Base-by-base conservation (phyloP, 2,329 filamentous ascomycete genomes). In the Nannizzia gypsea region DNA sequence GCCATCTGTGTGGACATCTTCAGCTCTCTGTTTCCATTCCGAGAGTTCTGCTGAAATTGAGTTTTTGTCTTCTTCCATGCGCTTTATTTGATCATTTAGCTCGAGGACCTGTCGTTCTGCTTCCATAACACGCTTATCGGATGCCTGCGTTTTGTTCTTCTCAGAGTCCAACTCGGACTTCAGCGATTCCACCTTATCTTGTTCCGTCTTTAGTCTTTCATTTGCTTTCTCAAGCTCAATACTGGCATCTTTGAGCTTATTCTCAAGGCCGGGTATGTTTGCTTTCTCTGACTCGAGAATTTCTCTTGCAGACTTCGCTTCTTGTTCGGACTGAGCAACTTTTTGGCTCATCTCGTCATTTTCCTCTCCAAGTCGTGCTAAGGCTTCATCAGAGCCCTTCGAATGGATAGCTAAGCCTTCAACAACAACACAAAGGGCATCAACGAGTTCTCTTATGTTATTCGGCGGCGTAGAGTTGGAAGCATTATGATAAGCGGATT, bases 61-160 rank as follows among this genome's bases (percentile, higher is more conserved):
- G 62, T 85, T 87, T 36, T 88, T 81, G 62, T 87, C 85, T n/a
- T 87, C 87, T 66, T 88, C 85, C n/a, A 84, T 82, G 58, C 86
- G 83, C 2, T 86, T 85, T 20, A 95, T 78, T 67, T 89, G 83
- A 65, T 89, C 83, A 1, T 83, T 81, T 28, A 95, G 74, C 11
- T 78, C 79, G 22, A 81, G 81, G 3, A 89, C 81, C 71, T 84
- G 88, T 61, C 77, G 78, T 71, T 95, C 89, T 67, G 90, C 86
- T 60, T 89, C 87, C 46, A 86, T 83, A 2, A 95, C 79, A 59
- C 85, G 83, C 72, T 86, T 86, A 59, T 88, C 84, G 59, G 96
- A 75, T 28, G 83, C 84, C 71, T 91, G 89, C 0, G 89, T 90
- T 3, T 90, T 90, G 2, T 85, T 90, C 71, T 93, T 89, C 15